Evolutionary conservation across 768 basidiomycete genomes (phyloP).

Genomic region (Glaciozyma martinii): DNA sequence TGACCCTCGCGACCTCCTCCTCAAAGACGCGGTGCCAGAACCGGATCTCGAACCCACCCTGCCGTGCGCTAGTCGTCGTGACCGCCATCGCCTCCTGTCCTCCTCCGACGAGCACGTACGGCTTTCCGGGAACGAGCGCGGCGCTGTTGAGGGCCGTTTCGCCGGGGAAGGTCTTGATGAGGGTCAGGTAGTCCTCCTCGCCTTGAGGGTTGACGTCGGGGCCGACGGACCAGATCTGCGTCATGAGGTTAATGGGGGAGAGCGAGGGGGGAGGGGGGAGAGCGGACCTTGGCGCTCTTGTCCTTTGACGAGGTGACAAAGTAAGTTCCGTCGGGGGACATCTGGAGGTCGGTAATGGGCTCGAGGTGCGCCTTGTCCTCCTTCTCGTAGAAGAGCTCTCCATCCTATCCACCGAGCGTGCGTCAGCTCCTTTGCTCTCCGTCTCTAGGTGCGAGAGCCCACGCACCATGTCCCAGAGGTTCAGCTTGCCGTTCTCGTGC

Average conservation of each 20-base stretch:
- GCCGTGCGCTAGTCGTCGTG: slow-evolving; percentile 83
- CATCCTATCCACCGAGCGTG: slow-evolving; percentile 11
- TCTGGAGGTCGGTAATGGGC: slow-evolving; percentile 82
- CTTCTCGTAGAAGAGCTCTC: slow-evolving; percentile 28
- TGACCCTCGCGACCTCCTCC: slow-evolving; percentile 82
- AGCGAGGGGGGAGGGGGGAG: background rate
- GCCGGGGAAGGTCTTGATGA: slow-evolving; percentile 85
- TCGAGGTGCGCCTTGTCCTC: slow-evolving; percentile 51
- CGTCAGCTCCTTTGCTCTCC: background rate
- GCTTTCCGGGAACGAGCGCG: slow-evolving; percentile 68
- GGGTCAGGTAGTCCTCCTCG: slow-evolving; percentile 74
- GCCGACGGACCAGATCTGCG: slow-evolving; percentile 47
- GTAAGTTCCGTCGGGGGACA: slow-evolving; percentile 81
- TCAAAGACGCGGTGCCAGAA: slow-evolving; percentile 69
- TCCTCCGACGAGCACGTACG: slow-evolving; percentile 83
- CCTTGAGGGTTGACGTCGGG: slow-evolving; percentile 42
- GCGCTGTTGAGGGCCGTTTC: slow-evolving; percentile 95
- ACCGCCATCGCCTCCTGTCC: slow-evolving; percentile 98
- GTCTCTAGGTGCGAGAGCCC: background rate
- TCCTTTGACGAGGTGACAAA: slow-evolving; percentile 96
- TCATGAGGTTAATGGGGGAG: background rate
- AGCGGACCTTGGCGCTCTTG: slow-evolving; percentile 78
- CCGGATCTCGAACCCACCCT: slow-evolving; percentile 94
- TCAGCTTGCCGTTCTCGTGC: slow-evolving; percentile 92
- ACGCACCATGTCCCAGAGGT: slow-evolving; percentile 64